phyloP scores from a whole-genome alignment of 75 land plant species.

The Sequoiadendron giganteum region DNA sequence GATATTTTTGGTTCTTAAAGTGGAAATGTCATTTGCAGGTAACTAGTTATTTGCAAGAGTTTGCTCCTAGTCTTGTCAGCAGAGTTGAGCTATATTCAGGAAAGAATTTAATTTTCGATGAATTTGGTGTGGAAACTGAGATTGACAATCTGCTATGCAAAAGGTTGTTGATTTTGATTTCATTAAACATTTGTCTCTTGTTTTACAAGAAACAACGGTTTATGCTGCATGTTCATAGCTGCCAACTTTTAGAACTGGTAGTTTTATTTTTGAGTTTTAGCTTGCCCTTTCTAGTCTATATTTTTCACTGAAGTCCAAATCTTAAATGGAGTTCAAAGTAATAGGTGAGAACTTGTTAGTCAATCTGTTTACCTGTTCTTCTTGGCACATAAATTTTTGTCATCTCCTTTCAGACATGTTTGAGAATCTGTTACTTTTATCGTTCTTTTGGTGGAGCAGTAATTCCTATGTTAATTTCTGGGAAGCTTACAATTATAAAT shows the following conservation, averaged over 20 bases:
- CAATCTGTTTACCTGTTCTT: too few species aligned
- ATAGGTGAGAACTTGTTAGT: too few species aligned
- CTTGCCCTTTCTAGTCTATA: not conserved
- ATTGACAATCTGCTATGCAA: constrained; percentile 71
- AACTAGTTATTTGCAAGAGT: constrained; percentile 84
- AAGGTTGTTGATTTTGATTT: constrained; percentile 25
- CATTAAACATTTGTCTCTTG: not conserved
- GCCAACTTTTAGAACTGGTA: not conserved
- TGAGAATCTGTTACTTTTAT: too few species aligned
- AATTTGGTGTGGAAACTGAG: constrained; percentile 81
- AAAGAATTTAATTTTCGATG: constrained; percentile 77
- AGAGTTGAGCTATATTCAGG: constrained; percentile 77
- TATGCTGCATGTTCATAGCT: not conserved
- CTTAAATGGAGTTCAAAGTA: not conserved
- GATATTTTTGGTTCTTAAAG: constrained; percentile 6
- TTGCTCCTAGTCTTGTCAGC: constrained; percentile 81
- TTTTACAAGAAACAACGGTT: not conserved
- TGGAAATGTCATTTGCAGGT: constrained; percentile 45
- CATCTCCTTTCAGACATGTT: too few species aligned
- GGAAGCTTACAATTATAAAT: too few species aligned
- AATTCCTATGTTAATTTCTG: too few species aligned
- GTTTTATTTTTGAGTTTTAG: not conserved
- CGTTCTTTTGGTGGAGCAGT: too few species aligned
- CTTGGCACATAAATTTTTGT: too few species aligned
- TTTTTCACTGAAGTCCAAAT: not conserved